phyloP scores from a whole-genome alignment of 306 rosid genomes.

The Inga oerstediana region DNA sequence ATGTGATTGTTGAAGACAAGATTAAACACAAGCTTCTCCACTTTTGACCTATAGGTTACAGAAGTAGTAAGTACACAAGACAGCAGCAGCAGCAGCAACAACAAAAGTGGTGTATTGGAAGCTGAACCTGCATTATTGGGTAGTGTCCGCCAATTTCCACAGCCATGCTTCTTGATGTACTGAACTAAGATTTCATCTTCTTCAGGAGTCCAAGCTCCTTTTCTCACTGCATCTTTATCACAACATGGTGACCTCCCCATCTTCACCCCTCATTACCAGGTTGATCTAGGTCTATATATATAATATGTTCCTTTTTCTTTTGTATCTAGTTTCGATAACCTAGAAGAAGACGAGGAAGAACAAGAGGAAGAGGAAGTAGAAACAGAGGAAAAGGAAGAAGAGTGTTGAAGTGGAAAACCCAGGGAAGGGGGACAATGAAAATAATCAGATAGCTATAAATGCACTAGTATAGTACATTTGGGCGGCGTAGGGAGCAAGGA shows the following conservation, averaged over 20 bases:
- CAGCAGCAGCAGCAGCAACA: neutral
- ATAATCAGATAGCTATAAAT: slow-evolving; percentile 2
- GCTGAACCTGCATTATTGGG: slow-evolving; percentile 30
- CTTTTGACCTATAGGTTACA: neutral
- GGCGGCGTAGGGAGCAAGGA: slow-evolving; percentile 5
- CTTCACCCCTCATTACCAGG: slow-evolving; percentile 9
- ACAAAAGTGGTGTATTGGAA: neutral
- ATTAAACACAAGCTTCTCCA: neutral
- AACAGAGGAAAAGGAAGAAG: neutral
- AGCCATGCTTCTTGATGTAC: slow-evolving; percentile 52
- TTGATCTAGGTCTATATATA: neutral
- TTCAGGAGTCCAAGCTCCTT: slow-evolving; percentile 64
- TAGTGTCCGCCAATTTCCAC: slow-evolving; percentile 62
- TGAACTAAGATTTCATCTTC: slow-evolving; percentile 52
- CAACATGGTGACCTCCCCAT: slow-evolving; percentile 21
- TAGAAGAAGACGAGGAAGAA: neutral
- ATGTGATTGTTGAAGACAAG: neutral
- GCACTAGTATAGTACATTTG: neutral
- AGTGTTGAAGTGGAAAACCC: slow-evolving; percentile 8
- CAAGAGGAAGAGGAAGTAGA: neutral
- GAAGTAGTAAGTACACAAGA: neutral
- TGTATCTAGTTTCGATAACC: neutral
- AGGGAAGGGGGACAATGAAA: neutral
- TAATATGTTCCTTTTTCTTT: neutral
- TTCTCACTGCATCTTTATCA: slow-evolving; percentile 25